These are phyloP conservation scores for Rhizopogon roseolus DNA, from an alignment of 768 basidiomycete genomes.

Conservation along the genomic window DNA sequence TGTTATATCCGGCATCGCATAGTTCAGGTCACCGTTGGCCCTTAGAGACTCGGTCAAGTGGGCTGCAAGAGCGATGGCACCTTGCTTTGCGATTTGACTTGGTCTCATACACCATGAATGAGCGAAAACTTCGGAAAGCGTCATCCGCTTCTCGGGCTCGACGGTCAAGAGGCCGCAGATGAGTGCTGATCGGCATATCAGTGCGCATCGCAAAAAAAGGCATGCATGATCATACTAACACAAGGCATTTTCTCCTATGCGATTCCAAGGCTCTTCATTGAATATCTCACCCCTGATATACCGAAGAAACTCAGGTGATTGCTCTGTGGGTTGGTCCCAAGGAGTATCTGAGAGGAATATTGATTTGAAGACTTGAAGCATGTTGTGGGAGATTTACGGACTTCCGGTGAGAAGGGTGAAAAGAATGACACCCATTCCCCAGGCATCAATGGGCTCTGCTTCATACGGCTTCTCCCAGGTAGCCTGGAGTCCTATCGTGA, in stretches of 20 bases:
- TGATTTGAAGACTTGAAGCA: background rate
- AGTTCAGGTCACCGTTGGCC: constrained; percentile 66
- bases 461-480: constrained; percentile 64
- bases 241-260: constrained; percentile 50
- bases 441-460: constrained; percentile 92
- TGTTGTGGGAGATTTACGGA: constrained; percentile 33
- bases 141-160: constrained; percentile 64
- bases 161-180: constrained; percentile 72
- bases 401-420: constrained; percentile 90
- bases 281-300: constrained; percentile 76
- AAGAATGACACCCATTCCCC: constrained; percentile 93
- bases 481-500: constrained; percentile 39
- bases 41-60: constrained; percentile 66
- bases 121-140: constrained; percentile 45
- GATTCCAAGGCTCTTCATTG: constrained; percentile 73
- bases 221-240: constrained; percentile 44
- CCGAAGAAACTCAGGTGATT: constrained; percentile 75
- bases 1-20: constrained; percentile 55
- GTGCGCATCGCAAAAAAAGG: background rate
- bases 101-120: constrained; percentile 78
- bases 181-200: constrained; percentile 46
- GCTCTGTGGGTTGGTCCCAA: constrained; percentile 88
- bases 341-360: constrained; percentile 68
- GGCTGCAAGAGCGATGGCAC: constrained; percentile 54
- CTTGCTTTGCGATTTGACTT: constrained; percentile 59